phyloP scores from a whole-genome alignment of 371 early-diverging fungal species.

The Mycotypha africana region DNA sequence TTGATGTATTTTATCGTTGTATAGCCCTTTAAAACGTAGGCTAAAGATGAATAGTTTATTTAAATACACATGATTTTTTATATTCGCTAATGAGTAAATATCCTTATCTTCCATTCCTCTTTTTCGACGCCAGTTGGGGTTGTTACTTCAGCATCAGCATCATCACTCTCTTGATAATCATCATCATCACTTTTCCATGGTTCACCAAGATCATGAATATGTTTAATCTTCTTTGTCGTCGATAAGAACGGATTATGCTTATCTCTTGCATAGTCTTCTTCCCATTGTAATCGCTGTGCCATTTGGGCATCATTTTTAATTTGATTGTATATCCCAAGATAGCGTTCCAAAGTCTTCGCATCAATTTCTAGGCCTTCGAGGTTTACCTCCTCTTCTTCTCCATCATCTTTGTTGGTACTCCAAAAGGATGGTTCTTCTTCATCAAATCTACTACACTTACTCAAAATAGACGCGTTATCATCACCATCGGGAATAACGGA shows the following conservation, averaged over 20 bases:
- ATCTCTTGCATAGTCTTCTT: constrained; percentile 17
- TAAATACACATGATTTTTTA: too few species aligned
- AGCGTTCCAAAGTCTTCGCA: constrained; percentile 11
- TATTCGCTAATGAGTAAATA: too few species aligned
- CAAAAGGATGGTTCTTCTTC: constrained; percentile 9
- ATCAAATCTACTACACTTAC: constrained; percentile 14
- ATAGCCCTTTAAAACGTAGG: too few species aligned
- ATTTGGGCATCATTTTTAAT: constrained; percentile 21
- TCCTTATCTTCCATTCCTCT: constrained; percentile 19
- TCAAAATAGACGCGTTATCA: constrained; percentile 10
- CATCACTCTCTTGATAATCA: neutral
- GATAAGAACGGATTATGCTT: constrained; percentile 19
- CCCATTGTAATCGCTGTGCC: constrained; percentile 12
- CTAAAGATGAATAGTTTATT: too few species aligned
- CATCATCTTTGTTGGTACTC: too few species aligned
- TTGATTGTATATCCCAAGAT: constrained; percentile 15
- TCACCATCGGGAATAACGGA: too few species aligned
- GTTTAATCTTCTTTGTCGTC: too few species aligned
- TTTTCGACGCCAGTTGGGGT: too few species aligned
- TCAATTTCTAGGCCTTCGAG: constrained; percentile 13
- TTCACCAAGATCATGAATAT: constrained; percentile 1
- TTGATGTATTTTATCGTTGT: too few species aligned
- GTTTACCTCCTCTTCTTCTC: constrained; percentile 3
- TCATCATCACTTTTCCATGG: neutral
- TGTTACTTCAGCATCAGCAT: neutral